A percentile compares a stretch with the other conserved stretches of the same genome.
phyloP scores from a whole-genome alignment of 192 early-diverging fungal species.

The Coemansia sp. region DNA sequence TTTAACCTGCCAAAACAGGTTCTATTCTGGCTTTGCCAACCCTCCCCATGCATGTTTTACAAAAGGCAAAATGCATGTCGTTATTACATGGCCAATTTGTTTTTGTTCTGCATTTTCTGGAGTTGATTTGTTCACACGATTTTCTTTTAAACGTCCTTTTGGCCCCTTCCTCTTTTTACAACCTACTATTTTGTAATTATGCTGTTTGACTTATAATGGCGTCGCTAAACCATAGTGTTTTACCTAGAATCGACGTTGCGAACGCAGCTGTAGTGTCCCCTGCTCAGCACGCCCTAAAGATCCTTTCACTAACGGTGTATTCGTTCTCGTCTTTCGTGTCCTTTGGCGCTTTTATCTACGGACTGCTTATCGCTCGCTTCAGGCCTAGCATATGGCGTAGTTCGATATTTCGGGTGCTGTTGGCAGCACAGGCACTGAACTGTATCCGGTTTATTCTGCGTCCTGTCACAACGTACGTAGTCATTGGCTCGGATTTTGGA shows the following conservation, averaged over 20 bases:
- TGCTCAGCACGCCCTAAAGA: not conserved
- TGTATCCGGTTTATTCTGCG: slow-evolving; percentile 26
- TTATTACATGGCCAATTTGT: no score
- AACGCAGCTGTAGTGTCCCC: not conserved
- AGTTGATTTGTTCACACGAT: no score
- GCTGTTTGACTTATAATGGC: not conserved
- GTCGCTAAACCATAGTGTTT: not conserved
- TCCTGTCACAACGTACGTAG: not conserved
- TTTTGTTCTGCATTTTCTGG: no score
- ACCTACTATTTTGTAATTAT: not conserved
- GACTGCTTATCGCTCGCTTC: slow-evolving; percentile 1
- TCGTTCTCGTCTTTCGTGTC: slow-evolving; percentile 7
- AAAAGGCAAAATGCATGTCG: no score
- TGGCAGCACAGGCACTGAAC: slow-evolving; percentile 30
- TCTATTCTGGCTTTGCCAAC: not conserved
- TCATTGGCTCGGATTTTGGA: slow-evolving; percentile 7
- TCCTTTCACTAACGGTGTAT: not conserved
- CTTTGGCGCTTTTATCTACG: slow-evolving; percentile 18
- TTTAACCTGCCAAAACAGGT: not conserved
- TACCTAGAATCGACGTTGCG: not conserved
- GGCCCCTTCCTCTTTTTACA: not conserved
- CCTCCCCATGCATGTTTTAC: no score
- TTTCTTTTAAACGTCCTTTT: no score
- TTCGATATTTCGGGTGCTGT: slow-evolving; percentile 26
- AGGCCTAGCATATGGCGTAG: slow-evolving; percentile 18